Percentiles rank a stretch among this genome's conserved stretches.
Conservation (phyloP, 768 basidiomycete genomes). For the Solioccasus polychromus region DNA sequence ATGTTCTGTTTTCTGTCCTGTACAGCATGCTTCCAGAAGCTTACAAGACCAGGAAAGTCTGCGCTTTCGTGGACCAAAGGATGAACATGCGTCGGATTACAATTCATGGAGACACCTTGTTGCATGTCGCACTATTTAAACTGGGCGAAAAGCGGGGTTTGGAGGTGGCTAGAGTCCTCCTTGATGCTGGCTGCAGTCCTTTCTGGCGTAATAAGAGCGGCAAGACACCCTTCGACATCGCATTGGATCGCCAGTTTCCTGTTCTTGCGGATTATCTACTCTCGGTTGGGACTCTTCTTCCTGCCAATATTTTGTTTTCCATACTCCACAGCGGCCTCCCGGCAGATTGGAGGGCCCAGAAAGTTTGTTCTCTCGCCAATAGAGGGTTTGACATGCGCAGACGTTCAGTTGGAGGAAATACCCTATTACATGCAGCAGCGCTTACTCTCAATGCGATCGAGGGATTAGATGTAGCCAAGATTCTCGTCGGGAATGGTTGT, state of each 20-base stretch:
- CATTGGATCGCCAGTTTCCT: background rate
- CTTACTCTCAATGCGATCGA: too few species aligned
- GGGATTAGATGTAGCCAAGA: too few species aligned
- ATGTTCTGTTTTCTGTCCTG: too few species aligned
- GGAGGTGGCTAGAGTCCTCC: background rate
- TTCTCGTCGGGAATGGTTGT: too few species aligned
- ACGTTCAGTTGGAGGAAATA: background rate
- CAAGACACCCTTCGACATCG: slow-evolving; percentile 6
- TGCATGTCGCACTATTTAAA: too few species aligned
- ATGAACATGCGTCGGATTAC: too few species aligned
- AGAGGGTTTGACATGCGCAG: background rate
- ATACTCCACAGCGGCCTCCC: background rate
- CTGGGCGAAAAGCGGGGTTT: background rate
- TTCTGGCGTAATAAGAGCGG: background rate
- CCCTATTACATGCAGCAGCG: background rate
- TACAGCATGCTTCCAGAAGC: too few species aligned
- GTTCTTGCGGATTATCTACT: background rate
- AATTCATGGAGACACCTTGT: too few species aligned
- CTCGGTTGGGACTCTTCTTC: background rate
- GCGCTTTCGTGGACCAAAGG: too few species aligned
- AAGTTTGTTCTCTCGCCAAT: background rate
- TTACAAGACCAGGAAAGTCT: too few species aligned
- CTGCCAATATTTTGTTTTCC: background rate
- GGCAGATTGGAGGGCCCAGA: background rate
- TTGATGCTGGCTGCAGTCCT: background rate